Evolutionary conservation across 257 asterid species (phyloP).

Genomic region (Rehmannia glutinosa): DNA sequence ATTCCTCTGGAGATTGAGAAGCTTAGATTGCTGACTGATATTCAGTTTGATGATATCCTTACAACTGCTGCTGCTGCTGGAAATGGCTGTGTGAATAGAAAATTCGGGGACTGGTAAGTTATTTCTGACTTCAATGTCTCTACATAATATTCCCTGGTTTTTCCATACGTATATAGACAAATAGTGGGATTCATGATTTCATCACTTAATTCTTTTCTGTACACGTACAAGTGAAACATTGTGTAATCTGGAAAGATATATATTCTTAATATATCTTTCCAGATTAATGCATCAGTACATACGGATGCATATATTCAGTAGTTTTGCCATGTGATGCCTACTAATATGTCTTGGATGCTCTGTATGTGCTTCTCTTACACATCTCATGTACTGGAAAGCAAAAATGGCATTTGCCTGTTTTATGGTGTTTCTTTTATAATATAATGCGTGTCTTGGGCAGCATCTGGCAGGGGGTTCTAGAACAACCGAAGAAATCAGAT

Average conservation of each 20-base stretch:
- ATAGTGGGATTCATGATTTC: neutral
- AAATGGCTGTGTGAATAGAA: constrained; percentile 61
- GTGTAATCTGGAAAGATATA: no score
- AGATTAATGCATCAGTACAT: no score
- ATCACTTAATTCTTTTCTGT: neutral
- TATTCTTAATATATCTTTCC: no score
- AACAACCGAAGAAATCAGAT: constrained; percentile 30
- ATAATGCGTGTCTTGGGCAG: constrained; percentile 37
- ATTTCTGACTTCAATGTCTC: neutral
- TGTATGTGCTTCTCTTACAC: no score
- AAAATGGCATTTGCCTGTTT: no score
- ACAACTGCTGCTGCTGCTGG: constrained; percentile 41
- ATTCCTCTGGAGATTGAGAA: constrained; percentile 67
- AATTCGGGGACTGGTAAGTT: constrained; percentile 68
- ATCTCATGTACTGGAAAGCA: no score
- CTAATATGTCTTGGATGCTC: no score
- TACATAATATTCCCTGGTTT: neutral
- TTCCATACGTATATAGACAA: neutral
- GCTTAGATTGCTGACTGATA: constrained; percentile 52
- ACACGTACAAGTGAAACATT: neutral
- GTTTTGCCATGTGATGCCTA: no score
- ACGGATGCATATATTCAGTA: no score
- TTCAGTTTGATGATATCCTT: constrained; percentile 50
- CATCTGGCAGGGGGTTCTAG: constrained; percentile 43
- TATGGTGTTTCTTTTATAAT: constrained; percentile 3